Base-by-base conservation (phyloP, 208 protist species). In the Spongospora subterranea region DNA sequence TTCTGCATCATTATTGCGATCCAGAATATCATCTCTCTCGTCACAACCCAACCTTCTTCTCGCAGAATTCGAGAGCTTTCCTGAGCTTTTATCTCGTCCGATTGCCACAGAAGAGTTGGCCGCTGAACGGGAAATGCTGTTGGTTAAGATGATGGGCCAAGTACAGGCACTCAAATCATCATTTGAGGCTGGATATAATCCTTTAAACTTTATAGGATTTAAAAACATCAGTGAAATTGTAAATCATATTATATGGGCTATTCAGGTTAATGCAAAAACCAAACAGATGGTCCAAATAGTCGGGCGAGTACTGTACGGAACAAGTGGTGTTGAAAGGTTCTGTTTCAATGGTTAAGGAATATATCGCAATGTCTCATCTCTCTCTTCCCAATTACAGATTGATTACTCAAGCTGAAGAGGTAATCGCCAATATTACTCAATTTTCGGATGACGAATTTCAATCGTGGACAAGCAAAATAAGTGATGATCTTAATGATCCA, bases 1-100 rank as follows among this genome's bases (percentile, higher is more conserved):
- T 71, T 53, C 93, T 0, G 93, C 96, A 39, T 82, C 91, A 43
- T 90, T 92, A 1, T 96, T 92, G 0, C 45, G 41, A 13, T 1
- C 0, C 43, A 0, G 46, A n/a, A 38, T 93, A 40, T 24, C 29
- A 24, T 0, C 90, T 17, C 1, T 88, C 0, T 93, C 93, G 20
- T 41, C 35, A 13, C 24, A 90, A 24, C 90, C 91, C n/a, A 88
- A 90, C 13, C 91, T 94, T 91, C 43, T 96, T 35, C 93, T 96
- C 35, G 46, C 41, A 45, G 92, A 96, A 76, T 94, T 94, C 88
- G 46, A 66, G 17, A 60, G 88, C n/a, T 95, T 93, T 89, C 43
- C 77, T 24, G 91, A 94, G 40, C 94, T 96, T 0, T n/a, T 96
- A n/a, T 0, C 13, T 17, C 77, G 88, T n/a, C 92, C 94, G 1